Conservation (phyloP, 1,284 basidiomycete species). For the Chondrostereum purpureum region DNA sequence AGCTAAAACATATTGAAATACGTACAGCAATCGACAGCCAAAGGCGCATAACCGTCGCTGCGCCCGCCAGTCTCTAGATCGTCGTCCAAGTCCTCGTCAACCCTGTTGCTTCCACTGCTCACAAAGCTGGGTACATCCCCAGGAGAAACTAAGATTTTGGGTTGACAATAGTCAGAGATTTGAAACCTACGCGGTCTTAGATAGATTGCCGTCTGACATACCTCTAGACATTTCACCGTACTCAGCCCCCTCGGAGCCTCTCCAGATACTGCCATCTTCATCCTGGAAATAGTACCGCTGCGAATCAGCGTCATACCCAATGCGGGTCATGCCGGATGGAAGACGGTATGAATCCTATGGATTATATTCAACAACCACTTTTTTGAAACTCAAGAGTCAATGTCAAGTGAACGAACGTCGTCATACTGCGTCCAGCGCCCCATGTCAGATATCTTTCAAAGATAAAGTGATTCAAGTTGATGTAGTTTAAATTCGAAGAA, state of each 20-base stretch:
- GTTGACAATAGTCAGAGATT: background rate
- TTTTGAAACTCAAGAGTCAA: conserved; percentile 1
- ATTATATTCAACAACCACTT: background rate
- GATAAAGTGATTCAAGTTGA: too few species aligned
- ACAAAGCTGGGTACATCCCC: too few species aligned
- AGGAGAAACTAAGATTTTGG: background rate
- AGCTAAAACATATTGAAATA: conserved; percentile 10
- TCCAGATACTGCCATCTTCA: conserved; percentile 39
- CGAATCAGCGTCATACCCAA: conserved; percentile 57
- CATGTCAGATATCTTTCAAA: conserved; percentile 27
- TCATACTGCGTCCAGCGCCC: conserved; percentile 56
- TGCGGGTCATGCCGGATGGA: conserved; percentile 54
- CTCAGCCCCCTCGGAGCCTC: conserved; percentile 44
- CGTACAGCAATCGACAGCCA: conserved; percentile 50
- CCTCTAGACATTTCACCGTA: conserved; percentile 50
- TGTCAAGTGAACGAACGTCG: conserved; percentile 26
- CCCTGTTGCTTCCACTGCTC: too few species aligned
- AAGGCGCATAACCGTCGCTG: conserved; percentile 47
- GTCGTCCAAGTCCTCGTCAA: background rate
- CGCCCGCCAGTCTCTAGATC: background rate
- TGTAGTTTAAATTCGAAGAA: too few species aligned
- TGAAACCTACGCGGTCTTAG: background rate
- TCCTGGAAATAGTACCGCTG: conserved; percentile 52
- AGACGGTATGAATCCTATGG: conserved; percentile 53
- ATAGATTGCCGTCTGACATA: conserved; percentile 19